Percentiles rank a stretch among this genome's conserved stretches.
phyloP scores from a whole-genome alignment of 345 rosid species.

The Eucalyptus decipiens region DNA sequence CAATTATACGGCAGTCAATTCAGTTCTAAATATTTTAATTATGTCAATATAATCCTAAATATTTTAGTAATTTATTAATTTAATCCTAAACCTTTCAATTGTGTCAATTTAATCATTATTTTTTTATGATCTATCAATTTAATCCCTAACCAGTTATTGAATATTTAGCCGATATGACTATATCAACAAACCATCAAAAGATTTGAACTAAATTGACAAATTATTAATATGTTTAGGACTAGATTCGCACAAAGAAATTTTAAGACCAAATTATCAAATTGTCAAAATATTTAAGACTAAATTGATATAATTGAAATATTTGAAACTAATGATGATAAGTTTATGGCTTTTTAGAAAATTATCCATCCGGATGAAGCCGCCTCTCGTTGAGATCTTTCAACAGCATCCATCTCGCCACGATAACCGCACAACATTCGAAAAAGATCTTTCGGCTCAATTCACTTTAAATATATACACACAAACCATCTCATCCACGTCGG shows the following conservation, averaged over 20 bases:
- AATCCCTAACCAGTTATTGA: accelerated
- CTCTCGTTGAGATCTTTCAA: neutral
- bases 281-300: accelerated
- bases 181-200: accelerated
- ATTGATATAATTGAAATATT: accelerated
- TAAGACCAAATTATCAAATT: accelerated
- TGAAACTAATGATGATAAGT: accelerated
- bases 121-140: accelerated
- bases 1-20: accelerated
- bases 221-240: too few relatives aligned
- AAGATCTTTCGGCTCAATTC: neutral
- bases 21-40: accelerated
- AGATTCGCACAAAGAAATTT: accelerated
- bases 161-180: too few relatives aligned
- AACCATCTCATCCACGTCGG: neutral
- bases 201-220: accelerated
- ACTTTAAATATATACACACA: neutral
- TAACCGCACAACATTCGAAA: neutral
- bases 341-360: accelerated
- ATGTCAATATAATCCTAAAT: accelerated
- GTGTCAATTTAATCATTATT: too few relatives aligned
- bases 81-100: accelerated
- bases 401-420: neutral
- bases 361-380: neutral
- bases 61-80: too few relatives aligned